phyloP scores from a whole-genome alignment of 1,284 basidiomycete species.

The Cryptococcus neoformans region DNA sequence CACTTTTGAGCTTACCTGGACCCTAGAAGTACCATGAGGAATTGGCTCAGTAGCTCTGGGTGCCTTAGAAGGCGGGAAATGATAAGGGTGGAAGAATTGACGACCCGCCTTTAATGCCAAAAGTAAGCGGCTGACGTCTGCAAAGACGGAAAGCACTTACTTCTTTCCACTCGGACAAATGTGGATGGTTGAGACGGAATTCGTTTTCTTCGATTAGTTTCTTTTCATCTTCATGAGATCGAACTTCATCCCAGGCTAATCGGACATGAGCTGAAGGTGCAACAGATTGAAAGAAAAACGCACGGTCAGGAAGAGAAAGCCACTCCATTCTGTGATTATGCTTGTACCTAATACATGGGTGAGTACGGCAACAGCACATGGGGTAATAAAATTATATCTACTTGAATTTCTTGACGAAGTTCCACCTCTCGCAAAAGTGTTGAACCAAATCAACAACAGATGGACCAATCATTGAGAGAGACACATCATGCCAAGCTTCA shows the following conservation, averaged over 20 bases:
- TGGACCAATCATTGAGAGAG: constrained; percentile 76
- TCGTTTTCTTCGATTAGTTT: constrained; percentile 26
- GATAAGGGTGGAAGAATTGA: constrained; percentile 46
- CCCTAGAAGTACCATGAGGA: constrained; percentile 36
- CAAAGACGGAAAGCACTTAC: constrained; percentile 35
- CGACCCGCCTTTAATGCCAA: constrained; percentile 25
- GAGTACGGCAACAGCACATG: constrained; percentile 18
- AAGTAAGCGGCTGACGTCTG: constrained; percentile 38
- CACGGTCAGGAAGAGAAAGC: constrained; percentile 75
- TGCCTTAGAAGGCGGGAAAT: constrained; percentile 40
- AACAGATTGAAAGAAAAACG: constrained; percentile 2
- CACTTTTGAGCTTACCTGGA: constrained; percentile 25
- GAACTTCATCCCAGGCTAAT: constrained; percentile 41
- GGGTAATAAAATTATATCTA: constrained; percentile 4
- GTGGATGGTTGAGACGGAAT: constrained; percentile 46
- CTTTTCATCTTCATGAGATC: constrained; percentile 27
- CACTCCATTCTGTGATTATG: constrained; percentile 59
- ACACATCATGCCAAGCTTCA: constrained; percentile 51
- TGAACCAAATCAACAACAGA: constrained; percentile 84
- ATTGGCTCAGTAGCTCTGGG: constrained; percentile 41
- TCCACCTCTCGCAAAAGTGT: constrained; percentile 73
- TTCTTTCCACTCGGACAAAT: constrained; percentile 40
- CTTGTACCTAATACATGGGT: constrained; percentile 34
- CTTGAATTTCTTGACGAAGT: constrained; percentile 48
- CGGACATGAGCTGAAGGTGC: background rate